A percentile compares a stretch with the other conserved stretches of the same genome.
These are phyloP conservation scores for Xerophyta viscosa DNA, from an alignment of 106 monocot species.

Conservation along the genomic window DNA sequence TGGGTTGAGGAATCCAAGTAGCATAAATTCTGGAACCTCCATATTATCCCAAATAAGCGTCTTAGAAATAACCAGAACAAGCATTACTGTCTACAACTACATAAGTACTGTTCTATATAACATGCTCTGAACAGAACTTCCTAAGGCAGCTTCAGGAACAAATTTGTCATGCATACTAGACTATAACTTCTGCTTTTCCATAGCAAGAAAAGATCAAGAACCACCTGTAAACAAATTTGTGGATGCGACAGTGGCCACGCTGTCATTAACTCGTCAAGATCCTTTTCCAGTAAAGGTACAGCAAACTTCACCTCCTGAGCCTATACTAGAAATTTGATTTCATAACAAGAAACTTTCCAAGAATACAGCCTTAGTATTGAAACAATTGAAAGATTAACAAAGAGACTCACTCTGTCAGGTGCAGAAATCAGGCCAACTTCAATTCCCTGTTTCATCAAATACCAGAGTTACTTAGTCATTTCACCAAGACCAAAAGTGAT, in stretches of 20 bases:
- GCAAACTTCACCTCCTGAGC: slow-evolving; percentile 78
- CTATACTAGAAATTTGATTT: slow-evolving; percentile 18
- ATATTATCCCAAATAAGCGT: too few species aligned
- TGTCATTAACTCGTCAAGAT: slow-evolving; percentile 57
- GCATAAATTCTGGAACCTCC: too few species aligned
- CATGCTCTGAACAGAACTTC: too few species aligned
- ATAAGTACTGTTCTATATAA: too few species aligned
- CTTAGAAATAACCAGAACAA: too few species aligned
- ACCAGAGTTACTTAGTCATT: not conserved
- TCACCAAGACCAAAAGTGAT: not conserved
- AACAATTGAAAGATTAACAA: not conserved
- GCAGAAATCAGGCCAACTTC: slow-evolving; percentile 61
- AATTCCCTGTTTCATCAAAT: slow-evolving; percentile 45
- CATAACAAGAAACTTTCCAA: not conserved
- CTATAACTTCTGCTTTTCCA: too few species aligned
- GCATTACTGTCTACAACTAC: too few species aligned
- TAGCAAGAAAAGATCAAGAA: too few species aligned
- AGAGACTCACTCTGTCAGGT: slow-evolving; percentile 53
- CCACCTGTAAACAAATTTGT: slow-evolving; percentile 86
- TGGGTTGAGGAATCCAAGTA: too few species aligned
- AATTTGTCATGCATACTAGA: too few species aligned
- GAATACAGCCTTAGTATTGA: not conserved
- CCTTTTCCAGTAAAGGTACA: slow-evolving; percentile 65
- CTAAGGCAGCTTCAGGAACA: too few species aligned
- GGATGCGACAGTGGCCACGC: slow-evolving; percentile 62